Evolutionary conservation across 208 protist species (phyloP), one percentile per base, ranked within the genome.

Genomic region (Acanthamoeba quina): DNA sequence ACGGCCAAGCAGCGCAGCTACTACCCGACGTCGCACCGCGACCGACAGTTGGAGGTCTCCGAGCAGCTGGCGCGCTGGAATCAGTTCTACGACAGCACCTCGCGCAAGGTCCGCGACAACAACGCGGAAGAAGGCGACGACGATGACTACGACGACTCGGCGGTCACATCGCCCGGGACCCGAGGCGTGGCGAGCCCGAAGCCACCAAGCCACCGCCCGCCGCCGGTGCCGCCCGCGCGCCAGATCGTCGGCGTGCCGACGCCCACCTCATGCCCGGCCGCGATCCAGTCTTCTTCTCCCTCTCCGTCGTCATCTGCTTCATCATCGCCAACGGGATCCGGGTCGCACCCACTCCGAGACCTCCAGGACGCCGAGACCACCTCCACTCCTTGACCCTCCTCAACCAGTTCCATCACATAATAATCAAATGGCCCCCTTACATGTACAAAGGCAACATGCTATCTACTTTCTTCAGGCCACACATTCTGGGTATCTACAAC

Each of bases 1-100:
- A 26, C 70, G 34, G 70, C 11, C 34, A 78, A 78, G 70, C 70
- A 78, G 70, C 70, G 70, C 31, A 78, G 70, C 41, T 78, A 49
- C 31, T 78, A 78, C 70, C 70, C 34, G 34, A 78, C 70, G 3
- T 78, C 34, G 34, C 60, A 29, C 60, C 9, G 10, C 60, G 31
- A 78, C 9, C 70, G 29, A 13, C 70, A 78, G 70, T 1, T 11
- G 11, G 70, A 78, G 29, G 70, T 44, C 41, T 19, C 26, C 31
- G 41, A 78, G 70, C 70, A 78, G 70, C 70, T 78, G 24, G 70
- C 70, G 29, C 70, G 70, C 31, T 78, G 70, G 70, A 78, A 78
- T 24, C 70, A 78, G 70, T 78, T 78, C 70, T 78, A 78, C 41
- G 34, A 78, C 70, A 78, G 70, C 70, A 24, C 70, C 70, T 17